Conservation (phyloP, 495 filamentous ascomycete genomes). For the Platismatia glauca region DNA sequence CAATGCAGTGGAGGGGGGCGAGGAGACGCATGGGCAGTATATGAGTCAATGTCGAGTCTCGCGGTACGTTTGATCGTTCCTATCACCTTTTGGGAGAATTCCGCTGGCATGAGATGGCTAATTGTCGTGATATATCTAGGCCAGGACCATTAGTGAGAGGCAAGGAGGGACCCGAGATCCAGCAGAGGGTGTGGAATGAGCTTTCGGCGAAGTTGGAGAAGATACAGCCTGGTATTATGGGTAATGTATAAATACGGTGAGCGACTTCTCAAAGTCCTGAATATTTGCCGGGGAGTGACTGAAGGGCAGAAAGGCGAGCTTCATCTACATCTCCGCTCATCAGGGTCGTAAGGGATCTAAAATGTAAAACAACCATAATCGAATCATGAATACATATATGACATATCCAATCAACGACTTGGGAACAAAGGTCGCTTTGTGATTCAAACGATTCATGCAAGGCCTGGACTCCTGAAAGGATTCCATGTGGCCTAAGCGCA, state of each 20-base stretch:
- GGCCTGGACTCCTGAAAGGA: no score
- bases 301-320: not conserved
- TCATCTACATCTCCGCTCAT: no score
- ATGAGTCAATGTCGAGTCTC: slow-evolving; percentile 12
- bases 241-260: slow-evolving; percentile 13
- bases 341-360: no score
- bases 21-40: slow-evolving; percentile 32
- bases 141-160: slow-evolving; percentile 32
- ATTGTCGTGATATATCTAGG: not conserved
- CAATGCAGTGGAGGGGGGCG: slow-evolving; percentile 26
- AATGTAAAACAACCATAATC: no score
- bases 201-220: slow-evolving; percentile 40
- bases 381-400: no score
- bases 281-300: not conserved
- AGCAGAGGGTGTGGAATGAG: slow-evolving; percentile 47
- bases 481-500: no score
- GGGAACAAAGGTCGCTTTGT: no score
- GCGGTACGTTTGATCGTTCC: slow-evolving; percentile 11
- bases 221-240: slow-evolving; percentile 37
- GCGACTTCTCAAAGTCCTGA: not conserved
- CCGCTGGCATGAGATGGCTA: not conserved
- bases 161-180: slow-evolving; percentile 33
- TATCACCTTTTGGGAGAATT: not conserved
- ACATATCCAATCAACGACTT: no score
- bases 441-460: no score